Base-by-base conservation (phyloP, 129 eudicot genomes). In the Logfia minima region DNA sequence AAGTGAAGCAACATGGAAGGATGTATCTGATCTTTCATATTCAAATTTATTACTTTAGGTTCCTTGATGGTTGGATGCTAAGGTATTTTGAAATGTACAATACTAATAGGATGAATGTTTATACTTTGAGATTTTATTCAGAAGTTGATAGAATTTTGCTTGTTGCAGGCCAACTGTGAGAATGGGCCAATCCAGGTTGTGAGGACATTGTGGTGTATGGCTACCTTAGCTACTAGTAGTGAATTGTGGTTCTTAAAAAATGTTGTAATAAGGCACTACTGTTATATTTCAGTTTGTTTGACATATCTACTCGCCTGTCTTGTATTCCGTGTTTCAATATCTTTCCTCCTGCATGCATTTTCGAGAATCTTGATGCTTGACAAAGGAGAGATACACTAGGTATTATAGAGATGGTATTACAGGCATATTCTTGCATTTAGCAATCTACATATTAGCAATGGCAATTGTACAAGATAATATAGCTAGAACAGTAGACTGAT, bases 121-220 rank as follows among this genome's bases (percentile, higher is more conserved):
- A 59, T 77, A 56, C 56, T 75, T 26, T 31, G 7, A 70, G 28
- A 55, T 55, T 8, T 8, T 6, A 17, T 76, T 55, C 48, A 56
- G 24, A 65, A 24, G 13, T 26, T 65, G 45, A 65, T 66, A 75
- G 82, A 55, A 45, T 8, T 59, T 72, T 73, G 18, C 48, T 24
- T 75, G 29, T 82, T 86, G 87, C 89, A 89, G 95, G 95, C 87
- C 90, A 78, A 74, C 48, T 61, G 62, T 66, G 22, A 75, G 70
- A 84, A 83, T 75, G 83, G 82, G 85, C 11, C 85, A 76, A 8
- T 85, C 92, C 37, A 74, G 75, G 83, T 62, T 90, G 75, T 88
- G 86, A 86, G 35, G 78, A 70, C 41, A 37, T 62, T 61, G 52
- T 69, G 39, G 39, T 37, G 66, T 55, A 29, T 74, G 79, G 23